Percentiles rank a stretch among this genome's conserved stretches.
Conservation (phyloP, 805 yeast genomes). For the Yarrowia yakushimensis region DNA sequence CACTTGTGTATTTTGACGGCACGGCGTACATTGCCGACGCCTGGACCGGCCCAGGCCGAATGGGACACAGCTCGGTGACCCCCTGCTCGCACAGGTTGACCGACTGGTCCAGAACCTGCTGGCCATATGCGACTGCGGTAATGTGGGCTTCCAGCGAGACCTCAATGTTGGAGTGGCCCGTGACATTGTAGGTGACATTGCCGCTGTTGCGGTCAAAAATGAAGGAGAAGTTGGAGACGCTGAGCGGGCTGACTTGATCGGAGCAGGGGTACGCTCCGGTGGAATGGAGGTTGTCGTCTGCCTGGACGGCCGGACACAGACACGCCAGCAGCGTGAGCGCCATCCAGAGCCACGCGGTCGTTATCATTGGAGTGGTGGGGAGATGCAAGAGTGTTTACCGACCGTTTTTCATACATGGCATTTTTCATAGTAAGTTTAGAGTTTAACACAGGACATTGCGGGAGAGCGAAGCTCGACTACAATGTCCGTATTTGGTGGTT, state of each 20-base stretch:
- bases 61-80: slow-evolving; percentile 37
- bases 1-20: slow-evolving; percentile 33
- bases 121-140: slow-evolving; percentile 35
- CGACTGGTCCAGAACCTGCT: slow-evolving; percentile 30
- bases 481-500: too few relatives aligned
- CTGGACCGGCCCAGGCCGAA: slow-evolving; percentile 31
- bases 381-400: too few relatives aligned
- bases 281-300: slow-evolving; percentile 22
- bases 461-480: too few relatives aligned
- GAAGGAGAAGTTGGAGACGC: slow-evolving; percentile 15
- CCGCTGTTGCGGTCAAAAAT: slow-evolving; percentile 12
- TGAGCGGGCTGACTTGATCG: slow-evolving; percentile 1
- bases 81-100: slow-evolving; percentile 36
- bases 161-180: slow-evolving; percentile 23
- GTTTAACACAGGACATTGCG: too few relatives aligned
- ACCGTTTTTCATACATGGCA: too few relatives aligned
- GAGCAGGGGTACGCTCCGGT: slow-evolving; percentile 22
- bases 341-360: background rate
- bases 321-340: background rate
- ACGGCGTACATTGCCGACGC: slow-evolving; percentile 34
- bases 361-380: background rate
- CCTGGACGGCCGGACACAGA: background rate
- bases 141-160: slow-evolving; percentile 26
- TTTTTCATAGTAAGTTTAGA: too few relatives aligned
- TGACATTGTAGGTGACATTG: slow-evolving; percentile 16